Evolutionary conservation across 805 yeast genomes (phyloP), one percentile per base, ranked within the genome.

Genomic region (Candida nanaspora): DNA sequence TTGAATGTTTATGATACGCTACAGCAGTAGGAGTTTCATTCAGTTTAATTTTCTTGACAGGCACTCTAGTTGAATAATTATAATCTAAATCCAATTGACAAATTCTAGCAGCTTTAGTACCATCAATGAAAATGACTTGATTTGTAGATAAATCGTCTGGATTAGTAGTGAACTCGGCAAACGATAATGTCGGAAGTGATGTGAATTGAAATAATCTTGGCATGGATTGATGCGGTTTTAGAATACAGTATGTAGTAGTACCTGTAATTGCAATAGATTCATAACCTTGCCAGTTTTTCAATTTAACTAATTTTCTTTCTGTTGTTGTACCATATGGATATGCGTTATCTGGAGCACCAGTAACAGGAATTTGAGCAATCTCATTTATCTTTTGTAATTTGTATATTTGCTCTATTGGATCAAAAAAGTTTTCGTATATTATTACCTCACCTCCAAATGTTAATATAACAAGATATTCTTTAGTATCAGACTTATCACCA

Each of bases 321-420:
- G 83, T 72, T 5, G 69, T 69, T 1, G 82, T 82, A 33, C 86
- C 86, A 43, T 74, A 69, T 1, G 84, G 70, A 51, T 78, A 82
- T 1, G 89, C 83, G 57, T 83, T 83, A 41, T 78, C 82, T 1
- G 93, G 91, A 0, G 91, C 93, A 41, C 94, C 94, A 1, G 86
- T 78, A 10, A 82, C 69, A 4, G 69, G 58, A 18, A 68, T 46
- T 49, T 70, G 62, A 28, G 55, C 62, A 65, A 55, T 48, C 43
- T 70, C 74, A 51, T 62, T 68, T 42, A 65, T 71, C 54, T 71
- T 76, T 38, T 53, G 46, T 30, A 70, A 66, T 37, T 53, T 59
- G 46, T 57, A 70, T 21, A 59, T 70, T 15, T 73, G 72, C 10
- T 44, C 49, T 16, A 39, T 30, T 6, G 56, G 44, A 49, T 70